A percentile compares a stretch with the other conserved stretches of the same genome.
Conservation (phyloP, 257 asterid species). For the Solanum boliviense region DNA sequence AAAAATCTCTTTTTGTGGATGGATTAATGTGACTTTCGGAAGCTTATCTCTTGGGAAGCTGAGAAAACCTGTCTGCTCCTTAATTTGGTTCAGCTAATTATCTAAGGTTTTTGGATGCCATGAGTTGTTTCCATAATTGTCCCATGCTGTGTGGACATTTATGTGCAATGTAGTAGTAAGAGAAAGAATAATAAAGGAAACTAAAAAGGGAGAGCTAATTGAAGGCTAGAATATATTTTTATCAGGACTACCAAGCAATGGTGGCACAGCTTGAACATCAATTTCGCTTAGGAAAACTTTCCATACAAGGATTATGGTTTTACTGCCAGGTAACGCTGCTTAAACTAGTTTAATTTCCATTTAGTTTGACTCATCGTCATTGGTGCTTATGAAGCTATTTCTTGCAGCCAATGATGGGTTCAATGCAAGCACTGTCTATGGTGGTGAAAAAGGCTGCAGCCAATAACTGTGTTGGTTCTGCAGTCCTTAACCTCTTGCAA, state of each 20-base stretch:
- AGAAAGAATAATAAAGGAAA: neutral
- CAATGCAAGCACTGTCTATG: constrained; percentile 82
- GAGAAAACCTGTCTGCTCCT: neutral
- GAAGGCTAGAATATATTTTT: constrained; percentile 7
- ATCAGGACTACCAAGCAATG: constrained; percentile 93
- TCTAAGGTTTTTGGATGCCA: neutral
- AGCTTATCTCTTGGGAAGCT: neutral
- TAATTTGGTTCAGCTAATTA: neutral
- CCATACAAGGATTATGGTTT: constrained; percentile 96
- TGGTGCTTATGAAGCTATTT: constrained; percentile 8
- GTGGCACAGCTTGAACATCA: constrained; percentile 36
- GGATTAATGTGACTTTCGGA: neutral
- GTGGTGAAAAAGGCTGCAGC: constrained; percentile 83
- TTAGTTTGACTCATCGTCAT: neutral
- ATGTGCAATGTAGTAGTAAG: neutral
- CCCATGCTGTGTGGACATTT: neutral
- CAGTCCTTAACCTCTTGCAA: constrained; percentile 89
- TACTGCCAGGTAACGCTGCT: constrained; percentile 74
- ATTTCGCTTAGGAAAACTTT: constrained; percentile 84
- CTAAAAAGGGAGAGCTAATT: constrained; percentile 7
- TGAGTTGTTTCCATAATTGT: neutral
- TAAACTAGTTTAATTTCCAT: constrained; percentile 4
- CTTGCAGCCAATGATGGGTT: constrained; percentile 88
- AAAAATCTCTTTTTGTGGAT: neutral
- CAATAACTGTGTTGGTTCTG: constrained; percentile 65